phyloP scores from a whole-genome alignment of 495 filamentous ascomycete species.

The Trichoderma erinaceum region DNA sequence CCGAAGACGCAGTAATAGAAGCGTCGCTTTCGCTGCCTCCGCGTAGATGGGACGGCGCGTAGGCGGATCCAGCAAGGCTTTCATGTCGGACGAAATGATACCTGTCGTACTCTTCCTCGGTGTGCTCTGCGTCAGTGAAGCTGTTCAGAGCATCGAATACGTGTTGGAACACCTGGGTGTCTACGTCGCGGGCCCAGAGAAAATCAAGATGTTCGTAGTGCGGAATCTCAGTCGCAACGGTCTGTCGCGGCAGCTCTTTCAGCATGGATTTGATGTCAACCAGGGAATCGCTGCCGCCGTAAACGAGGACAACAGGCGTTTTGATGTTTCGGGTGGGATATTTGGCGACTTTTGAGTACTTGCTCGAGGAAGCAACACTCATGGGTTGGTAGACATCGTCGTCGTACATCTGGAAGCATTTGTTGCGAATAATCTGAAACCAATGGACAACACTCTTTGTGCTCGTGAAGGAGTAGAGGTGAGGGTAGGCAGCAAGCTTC shows the following conservation, averaged over 20 bases:
- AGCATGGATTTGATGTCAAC: constrained; percentile 95
- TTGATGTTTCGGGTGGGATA: constrained; percentile 97
- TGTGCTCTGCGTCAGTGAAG: constrained; percentile 49
- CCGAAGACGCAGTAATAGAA: constrained; percentile 22
- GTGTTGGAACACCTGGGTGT: constrained; percentile 78
- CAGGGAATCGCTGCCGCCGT: constrained; percentile 86
- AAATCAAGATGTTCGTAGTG: constrained; percentile 98
- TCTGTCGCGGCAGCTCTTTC: constrained; percentile 75
- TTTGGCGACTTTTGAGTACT: constrained; percentile 77
- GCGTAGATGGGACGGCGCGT: background rate
- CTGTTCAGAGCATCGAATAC: constrained; percentile 79
- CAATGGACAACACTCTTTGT: constrained; percentile 96
- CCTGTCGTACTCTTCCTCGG: constrained; percentile 46
- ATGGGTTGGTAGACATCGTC: constrained; percentile 68
- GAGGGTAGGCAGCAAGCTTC: constrained; percentile 94
- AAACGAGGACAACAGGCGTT: constrained; percentile 88
- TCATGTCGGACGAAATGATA: constrained; percentile 34
- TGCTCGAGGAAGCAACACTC: constrained; percentile 37
- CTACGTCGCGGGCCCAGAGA: constrained; percentile 84
- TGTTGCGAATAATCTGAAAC: constrained; percentile 98
- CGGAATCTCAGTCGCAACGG: constrained; percentile 72
- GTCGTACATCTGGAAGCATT: constrained; percentile 96
- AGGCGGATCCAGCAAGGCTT: constrained; percentile 27
- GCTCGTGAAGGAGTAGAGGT: constrained; percentile 92
- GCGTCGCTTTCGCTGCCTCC: constrained; percentile 26